Conservation (phyloP, 345 rosid species). For the Nephelium lappaceum region DNA sequence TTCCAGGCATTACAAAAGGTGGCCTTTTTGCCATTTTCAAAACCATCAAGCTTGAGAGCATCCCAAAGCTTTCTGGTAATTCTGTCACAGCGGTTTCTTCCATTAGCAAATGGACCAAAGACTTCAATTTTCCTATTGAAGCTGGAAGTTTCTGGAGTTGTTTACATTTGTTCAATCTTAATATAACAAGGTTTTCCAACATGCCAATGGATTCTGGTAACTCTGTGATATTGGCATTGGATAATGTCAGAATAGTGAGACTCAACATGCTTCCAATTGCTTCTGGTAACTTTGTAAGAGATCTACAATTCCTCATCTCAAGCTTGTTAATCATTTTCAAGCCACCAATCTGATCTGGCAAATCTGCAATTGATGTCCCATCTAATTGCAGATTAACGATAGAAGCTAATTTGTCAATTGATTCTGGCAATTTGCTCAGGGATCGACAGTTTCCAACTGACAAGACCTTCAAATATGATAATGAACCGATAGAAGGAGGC, state of each 20-base stretch:
- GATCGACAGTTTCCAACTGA: conserved; percentile 27
- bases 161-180: conserved; percentile 38
- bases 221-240: conserved; percentile 28
- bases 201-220: conserved; percentile 55
- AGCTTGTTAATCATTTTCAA: conserved; percentile 48
- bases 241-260: conserved; percentile 36
- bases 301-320: conserved; percentile 25
- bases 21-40: conserved; percentile 47
- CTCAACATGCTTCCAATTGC: conserved; percentile 40
- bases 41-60: conserved; percentile 41
- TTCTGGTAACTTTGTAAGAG: conserved; percentile 38
- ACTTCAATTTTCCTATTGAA: conserved; percentile 44
- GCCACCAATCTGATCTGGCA: conserved; percentile 44
- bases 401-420: conserved; percentile 43
- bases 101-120: conserved; percentile 41
- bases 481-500: conserved; percentile 48
- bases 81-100: conserved; percentile 42
- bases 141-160: conserved; percentile 46
- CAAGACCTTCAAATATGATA: conserved; percentile 37
- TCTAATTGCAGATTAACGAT: conserved; percentile 27
- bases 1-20: neutral
- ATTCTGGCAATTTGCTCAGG: conserved; percentile 45
- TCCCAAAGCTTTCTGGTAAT: conserved; percentile 48
- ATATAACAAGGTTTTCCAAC: conserved; percentile 42
- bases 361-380: conserved; percentile 27